A percentile compares a stretch with the other conserved stretches of the same genome.
phyloP scores from a whole-genome alignment of 2,329 filamentous ascomycete genomes.

The Nemania abortiva region DNA sequence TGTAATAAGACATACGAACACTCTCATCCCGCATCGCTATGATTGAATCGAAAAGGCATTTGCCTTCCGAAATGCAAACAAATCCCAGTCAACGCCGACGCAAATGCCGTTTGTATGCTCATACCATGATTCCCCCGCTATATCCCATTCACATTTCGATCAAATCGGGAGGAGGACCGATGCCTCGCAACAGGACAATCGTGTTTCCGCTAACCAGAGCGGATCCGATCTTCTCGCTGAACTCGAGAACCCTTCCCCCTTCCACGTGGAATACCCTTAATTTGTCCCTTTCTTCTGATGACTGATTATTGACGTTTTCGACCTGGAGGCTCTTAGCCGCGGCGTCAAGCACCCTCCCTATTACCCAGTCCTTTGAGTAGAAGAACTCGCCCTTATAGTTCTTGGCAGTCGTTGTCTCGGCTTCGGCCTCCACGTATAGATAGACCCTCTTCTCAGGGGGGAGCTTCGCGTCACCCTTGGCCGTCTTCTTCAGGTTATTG shows the following conservation, averaged over 20 bases:
- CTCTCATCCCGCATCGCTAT: neutral
- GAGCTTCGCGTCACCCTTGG: slow-evolving; percentile 90
- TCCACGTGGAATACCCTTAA: slow-evolving; percentile 94
- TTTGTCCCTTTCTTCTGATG: slow-evolving; percentile 79
- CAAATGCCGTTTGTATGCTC: slow-evolving; percentile 36
- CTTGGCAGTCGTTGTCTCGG: slow-evolving; percentile 85
- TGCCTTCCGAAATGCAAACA: slow-evolving; percentile 39
- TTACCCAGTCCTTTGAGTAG: slow-evolving; percentile 87
- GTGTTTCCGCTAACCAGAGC: slow-evolving; percentile 85
- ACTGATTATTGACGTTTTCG: slow-evolving; percentile 85
- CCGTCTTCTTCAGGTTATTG: slow-evolving; percentile 83
- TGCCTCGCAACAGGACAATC: slow-evolving; percentile 86
- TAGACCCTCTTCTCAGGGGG: slow-evolving; percentile 88
- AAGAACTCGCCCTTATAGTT: slow-evolving; percentile 85
- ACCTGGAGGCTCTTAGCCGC: slow-evolving; percentile 83
- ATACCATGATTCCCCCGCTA: slow-evolving; percentile 5
- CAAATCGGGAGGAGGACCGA: slow-evolving; percentile 81
- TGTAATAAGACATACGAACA: neutral
- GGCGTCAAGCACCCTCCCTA: slow-evolving; percentile 83
- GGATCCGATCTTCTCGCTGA: slow-evolving; percentile 84
- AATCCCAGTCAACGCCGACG: slow-evolving; percentile 39
- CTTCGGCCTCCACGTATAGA: slow-evolving; percentile 88
- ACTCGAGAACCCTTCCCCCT: slow-evolving; percentile 86
- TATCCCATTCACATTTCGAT: slow-evolving; percentile 64
- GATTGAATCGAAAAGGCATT: slow-evolving; percentile 14